Percentiles rank a stretch among this genome's conserved stretches.
phyloP scores from a whole-genome alignment of 768 basidiomycete genomes.

The Tulasnella sp. region DNA sequence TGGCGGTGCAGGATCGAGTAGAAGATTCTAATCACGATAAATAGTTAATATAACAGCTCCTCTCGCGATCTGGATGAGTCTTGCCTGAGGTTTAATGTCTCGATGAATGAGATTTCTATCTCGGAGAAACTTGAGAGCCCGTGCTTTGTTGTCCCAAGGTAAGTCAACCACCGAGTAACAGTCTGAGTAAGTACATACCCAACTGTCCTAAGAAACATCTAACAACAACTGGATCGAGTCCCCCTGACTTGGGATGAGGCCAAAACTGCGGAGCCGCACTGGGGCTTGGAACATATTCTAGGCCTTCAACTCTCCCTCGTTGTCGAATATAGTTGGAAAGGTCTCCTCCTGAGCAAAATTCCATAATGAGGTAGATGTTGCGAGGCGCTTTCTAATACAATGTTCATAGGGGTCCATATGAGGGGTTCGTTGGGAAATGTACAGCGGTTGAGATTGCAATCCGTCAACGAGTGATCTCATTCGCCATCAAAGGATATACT shows the following conservation, averaged over 20 bases:
- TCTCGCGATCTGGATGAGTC: conserved; percentile 5
- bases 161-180: not conserved
- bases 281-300: conserved; percentile 64
- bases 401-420: not conserved
- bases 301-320: conserved; percentile 79
- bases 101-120: conserved; percentile 84
- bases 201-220: conserved; percentile 87
- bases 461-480: not conserved
- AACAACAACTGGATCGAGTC: conserved; percentile 79
- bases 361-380: conserved; percentile 83
- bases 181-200: conserved; percentile 27
- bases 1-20: conserved; percentile 68
- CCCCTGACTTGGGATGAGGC: conserved; percentile 82
- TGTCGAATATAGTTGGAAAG: conserved; percentile 96
- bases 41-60: not conserved
- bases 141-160: conserved; percentile 39
- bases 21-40: conserved; percentile 50
- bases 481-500: conserved; percentile 24
- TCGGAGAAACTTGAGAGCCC: conserved; percentile 85
- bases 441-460: not conserved
- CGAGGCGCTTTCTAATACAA: conserved; percentile 31
- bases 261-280: conserved; percentile 69
- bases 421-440: not conserved
- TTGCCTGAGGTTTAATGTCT: conserved; percentile 90
- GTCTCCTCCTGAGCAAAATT: conserved; percentile 92